These are phyloP conservation scores for Lecanicillium sp. DNA, from an alignment of 2,329 filamentous ascomycete species.

Conservation along the genomic window DNA sequence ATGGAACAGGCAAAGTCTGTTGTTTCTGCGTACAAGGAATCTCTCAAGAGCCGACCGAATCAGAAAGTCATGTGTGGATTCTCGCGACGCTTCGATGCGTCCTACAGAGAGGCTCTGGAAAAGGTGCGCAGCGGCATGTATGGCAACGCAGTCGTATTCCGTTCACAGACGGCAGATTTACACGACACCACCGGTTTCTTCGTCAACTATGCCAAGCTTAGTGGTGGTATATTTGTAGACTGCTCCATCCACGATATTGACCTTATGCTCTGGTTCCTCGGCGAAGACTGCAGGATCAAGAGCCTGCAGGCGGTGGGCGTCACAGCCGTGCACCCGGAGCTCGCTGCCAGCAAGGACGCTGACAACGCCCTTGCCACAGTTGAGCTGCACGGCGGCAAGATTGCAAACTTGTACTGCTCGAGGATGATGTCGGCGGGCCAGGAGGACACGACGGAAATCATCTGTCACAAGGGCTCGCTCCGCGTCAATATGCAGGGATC, in stretches of 20 bases:
- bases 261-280: conserved; percentile 25
- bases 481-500: conserved; percentile 44
- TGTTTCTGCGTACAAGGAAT: conserved; percentile 12
- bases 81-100: conserved; percentile 48
- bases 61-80: conserved; percentile 52
- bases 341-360: conserved; percentile 20
- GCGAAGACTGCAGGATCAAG: conserved; percentile 23
- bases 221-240: conserved; percentile 63
- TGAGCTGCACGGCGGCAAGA: conserved; percentile 56
- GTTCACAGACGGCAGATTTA: conserved; percentile 62
- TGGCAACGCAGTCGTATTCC: conserved; percentile 52
- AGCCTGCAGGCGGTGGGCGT: conserved; percentile 22
- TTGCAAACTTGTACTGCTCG: conserved; percentile 56
- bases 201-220: conserved; percentile 57
- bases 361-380: conserved; percentile 44
- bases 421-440: conserved; percentile 64
- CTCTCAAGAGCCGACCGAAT: conserved; percentile 38
- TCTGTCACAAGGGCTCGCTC: conserved; percentile 58
- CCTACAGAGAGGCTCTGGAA: conserved; percentile 52
- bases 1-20: conserved; percentile 53
- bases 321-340: conserved; percentile 22
- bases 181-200: conserved; percentile 61
- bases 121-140: conserved; percentile 47
- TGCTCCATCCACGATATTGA: conserved; percentile 62
- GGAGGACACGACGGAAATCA: conserved; percentile 59